A percentile compares a stretch with the other conserved stretches of the same genome.
phyloP scores from a whole-genome alignment of 345 rosid species.

The Camelina neglecta region DNA sequence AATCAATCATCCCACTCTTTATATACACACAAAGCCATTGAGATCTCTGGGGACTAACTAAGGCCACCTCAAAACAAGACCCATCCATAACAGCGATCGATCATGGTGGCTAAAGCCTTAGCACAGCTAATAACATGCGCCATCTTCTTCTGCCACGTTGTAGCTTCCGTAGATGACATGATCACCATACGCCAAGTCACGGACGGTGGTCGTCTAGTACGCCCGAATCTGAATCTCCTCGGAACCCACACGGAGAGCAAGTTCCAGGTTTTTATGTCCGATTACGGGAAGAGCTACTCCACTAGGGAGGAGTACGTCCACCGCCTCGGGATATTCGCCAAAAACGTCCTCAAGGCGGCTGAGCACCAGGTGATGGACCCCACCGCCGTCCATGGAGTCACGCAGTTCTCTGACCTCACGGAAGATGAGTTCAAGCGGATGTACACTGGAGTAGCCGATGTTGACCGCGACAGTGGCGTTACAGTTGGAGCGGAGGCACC shows the following conservation, averaged over 20 bases:
- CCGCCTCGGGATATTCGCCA: slow-evolving; percentile 72
- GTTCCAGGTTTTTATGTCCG: slow-evolving; percentile 62
- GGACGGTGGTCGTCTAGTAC: slow-evolving; percentile 30
- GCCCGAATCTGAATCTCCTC: slow-evolving; percentile 33
- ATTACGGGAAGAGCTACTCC: slow-evolving; percentile 61
- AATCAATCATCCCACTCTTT: not conserved
- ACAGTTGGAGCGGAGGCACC: slow-evolving; percentile 29
- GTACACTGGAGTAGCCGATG: slow-evolving; percentile 59
- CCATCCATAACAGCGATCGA: slow-evolving; percentile 15
- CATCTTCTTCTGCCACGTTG: slow-evolving; percentile 21
- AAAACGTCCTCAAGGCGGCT: slow-evolving; percentile 70
- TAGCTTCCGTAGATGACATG: slow-evolving; percentile 36
- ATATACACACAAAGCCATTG: slow-evolving; percentile 4
- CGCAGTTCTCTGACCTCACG: slow-evolving; percentile 78
- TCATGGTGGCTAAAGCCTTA: slow-evolving; percentile 40
- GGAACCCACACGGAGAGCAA: slow-evolving; percentile 54
- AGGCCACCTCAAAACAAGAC: slow-evolving; percentile 26
- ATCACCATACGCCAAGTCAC: slow-evolving; percentile 58
- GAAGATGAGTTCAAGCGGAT: slow-evolving; percentile 73
- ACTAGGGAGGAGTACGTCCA: slow-evolving; percentile 68
- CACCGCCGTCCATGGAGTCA: slow-evolving; percentile 76
- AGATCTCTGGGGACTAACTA: not conserved
- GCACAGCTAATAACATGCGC: slow-evolving; percentile 35
- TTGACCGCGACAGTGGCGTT: slow-evolving; percentile 10
- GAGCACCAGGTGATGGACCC: slow-evolving; percentile 85